A percentile compares a stretch with the other conserved stretches of the same genome.
phyloP scores from a whole-genome alignment of 1,284 basidiomycete genomes.

The Xerocomus minutiporus region DNA sequence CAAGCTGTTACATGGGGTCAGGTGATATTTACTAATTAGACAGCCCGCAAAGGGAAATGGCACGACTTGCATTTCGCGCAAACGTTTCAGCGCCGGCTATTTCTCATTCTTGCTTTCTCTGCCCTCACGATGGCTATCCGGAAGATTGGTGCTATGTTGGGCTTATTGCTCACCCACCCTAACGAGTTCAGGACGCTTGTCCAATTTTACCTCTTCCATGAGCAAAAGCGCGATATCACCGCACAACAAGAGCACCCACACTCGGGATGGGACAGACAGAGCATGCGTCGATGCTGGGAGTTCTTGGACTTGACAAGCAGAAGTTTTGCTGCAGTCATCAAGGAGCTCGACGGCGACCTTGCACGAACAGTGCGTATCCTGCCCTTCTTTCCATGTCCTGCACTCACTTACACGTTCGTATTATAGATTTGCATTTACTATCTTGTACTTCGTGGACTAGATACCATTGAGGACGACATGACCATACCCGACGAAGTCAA shows the following conservation, averaged over 20 bases:
- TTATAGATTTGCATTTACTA: conserved; percentile 90
- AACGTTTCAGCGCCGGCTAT: neutral
- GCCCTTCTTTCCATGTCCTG: neutral
- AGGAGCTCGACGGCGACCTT: conserved; percentile 94
- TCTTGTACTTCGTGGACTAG: conserved; percentile 87
- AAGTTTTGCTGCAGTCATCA: conserved; percentile 92
- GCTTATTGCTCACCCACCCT: conserved; percentile 68
- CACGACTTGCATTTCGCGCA: conserved; percentile 5
- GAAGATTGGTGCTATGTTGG: conserved; percentile 42
- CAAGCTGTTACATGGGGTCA: no score
- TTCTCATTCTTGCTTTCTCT: neutral
- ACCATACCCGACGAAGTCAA: conserved; percentile 85
- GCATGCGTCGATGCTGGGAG: conserved; percentile 89
- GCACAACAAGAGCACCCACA: conserved; percentile 62
- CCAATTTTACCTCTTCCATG: conserved; percentile 77
- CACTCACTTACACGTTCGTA: neutral
- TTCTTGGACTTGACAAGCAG: conserved; percentile 88
- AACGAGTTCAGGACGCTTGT: conserved; percentile 73
- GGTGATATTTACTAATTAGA: no score
- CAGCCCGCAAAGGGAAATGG: conserved; percentile 11
- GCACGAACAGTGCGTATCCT: conserved; percentile 74
- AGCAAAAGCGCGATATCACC: conserved; percentile 77
- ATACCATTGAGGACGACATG: conserved; percentile 99
- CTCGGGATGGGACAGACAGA: conserved; percentile 77
- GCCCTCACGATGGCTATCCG: conserved; percentile 15